Evolutionary conservation across 352 stramenopile genomes (phyloP), one percentile per base, ranked within the genome.

Genomic region (Pythium periplocum): DNA sequence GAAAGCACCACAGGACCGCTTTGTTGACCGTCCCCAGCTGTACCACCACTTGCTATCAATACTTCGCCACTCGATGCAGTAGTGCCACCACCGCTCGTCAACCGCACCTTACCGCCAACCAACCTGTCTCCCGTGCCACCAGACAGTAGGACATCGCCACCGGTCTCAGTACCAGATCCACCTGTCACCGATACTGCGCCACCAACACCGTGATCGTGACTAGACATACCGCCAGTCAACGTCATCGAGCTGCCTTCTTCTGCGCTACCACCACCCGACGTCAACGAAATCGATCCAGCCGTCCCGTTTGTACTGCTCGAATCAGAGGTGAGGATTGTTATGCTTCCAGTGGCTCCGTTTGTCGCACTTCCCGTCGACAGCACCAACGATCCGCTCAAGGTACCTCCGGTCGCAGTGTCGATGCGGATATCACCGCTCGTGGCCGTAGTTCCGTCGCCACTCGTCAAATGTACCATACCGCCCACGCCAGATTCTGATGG

Each of bases 1-100:
- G 53, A 66, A 11, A 80, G 12, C 2, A 38, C 45, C 36, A 76
- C 51, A 2, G 54, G 44, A 0, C 70, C 70, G 41, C 65, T 73
- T 36, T 37, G 6, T 17, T 62, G 51, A 31, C 41, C 45, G 3
- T 12, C 4, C n/a, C 58, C 61, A 38, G 58, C 35, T 3, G n/a
- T n/a, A n/a, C 33, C 30, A 31, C 46, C 45, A 12, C 57, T 60
- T 34, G 50, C 55, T 47, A 73, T 61, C 1, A 63, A 11, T 4
- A 76, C 44, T 8, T 63, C 51, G 3, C 66, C 59, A 38, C 61
- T 75, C 8, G 33, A 38, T 7, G 60, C 55, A 10, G 51, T 39
- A 11, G 48, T 34, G 1, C 67, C 64, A 9, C 41, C 46, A 10
- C 65, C 70, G 52, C 70, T 72, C 7, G 55, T 59, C 10, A 77